phyloP scores from a whole-genome alignment of 495 filamentous ascomycete genomes.

The Talaromyces stipitatus region DNA sequence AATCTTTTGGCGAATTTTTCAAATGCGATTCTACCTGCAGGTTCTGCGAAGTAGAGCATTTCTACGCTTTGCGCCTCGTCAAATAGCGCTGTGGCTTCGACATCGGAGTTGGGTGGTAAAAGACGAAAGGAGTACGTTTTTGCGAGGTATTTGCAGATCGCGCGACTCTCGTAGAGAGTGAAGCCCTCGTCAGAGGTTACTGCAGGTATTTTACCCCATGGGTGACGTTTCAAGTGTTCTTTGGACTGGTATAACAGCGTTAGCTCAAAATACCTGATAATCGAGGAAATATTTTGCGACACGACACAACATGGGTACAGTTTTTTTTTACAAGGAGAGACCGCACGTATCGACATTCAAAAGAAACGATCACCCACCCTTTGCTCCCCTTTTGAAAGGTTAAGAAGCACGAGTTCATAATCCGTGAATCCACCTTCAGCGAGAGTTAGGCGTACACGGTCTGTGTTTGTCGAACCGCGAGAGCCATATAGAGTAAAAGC shows the following conservation, averaged over 20 bases:
- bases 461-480: constrained; percentile 28
- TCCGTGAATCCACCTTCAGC: constrained; percentile 29
- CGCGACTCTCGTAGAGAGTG: constrained; percentile 38
- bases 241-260: constrained; percentile 19
- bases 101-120: constrained; percentile 27
- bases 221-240: constrained; percentile 31
- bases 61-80: constrained; percentile 33
- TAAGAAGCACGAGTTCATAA: constrained; percentile 27
- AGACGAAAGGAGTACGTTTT: constrained; percentile 30
- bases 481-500: constrained; percentile 30
- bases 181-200: constrained; percentile 19
- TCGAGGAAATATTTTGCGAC: no score
- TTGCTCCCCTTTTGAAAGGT: constrained; percentile 27
- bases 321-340: constrained; percentile 15
- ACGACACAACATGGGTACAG: no score
- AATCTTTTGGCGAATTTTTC: constrained; percentile 36
- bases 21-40: constrained; percentile 31
- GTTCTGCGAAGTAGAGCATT: constrained; percentile 32
- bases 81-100: constrained; percentile 33
- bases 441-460: constrained; percentile 29
- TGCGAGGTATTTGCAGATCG: constrained; percentile 40
- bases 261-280: constrained; percentile 17
- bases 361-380: constrained; percentile 17
- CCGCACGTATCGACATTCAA: constrained; percentile 10
- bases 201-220: constrained; percentile 32